Base-by-base conservation (phyloP, 192 early-diverging fungal species). In the Pilobolus umbonatus region DNA sequence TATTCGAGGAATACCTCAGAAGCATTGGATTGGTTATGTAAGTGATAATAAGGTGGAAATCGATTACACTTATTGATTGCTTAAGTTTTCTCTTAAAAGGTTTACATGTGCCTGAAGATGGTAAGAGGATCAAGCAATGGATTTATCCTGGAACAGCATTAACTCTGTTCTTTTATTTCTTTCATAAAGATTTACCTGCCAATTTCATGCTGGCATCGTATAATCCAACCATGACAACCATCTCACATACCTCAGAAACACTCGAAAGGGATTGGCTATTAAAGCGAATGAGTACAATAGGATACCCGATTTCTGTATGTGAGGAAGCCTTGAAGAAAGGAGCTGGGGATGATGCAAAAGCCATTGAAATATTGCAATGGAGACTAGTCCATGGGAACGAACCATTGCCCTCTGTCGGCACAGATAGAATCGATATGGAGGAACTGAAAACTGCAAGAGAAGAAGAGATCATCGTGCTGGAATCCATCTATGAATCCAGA, bases 101-200 rank as follows among this genome's bases (percentile, higher is more conserved):
- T 52, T 57, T 92, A 15, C 87, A 96, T 71, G 86, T 96, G 15
- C 92, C 94, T 10, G 94, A 96, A 57, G 90, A 90, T 67, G 94
- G 86, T 74, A 57, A 74, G 52, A n/a, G n/a, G n/a, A n/a, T n/a
- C 3, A 50, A 4, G 4, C 3, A 32, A 22, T 24, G 15, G 9
- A 34, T 15, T 52, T 40, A 25, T 29, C 1, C 40, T 31, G 10
- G 14, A n/a, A 30, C 11, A 17, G 11, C 10, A 40, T 22, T 42
- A 34, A 17, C 50, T 21, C n/a, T 4, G 5, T 17, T 1, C 9
- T 12, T 52, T 39, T n/a, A 40, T 57, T 1, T 34, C 12, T 19
- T 28, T 2, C 54, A 14, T 46, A 12, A 49, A 79, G 77, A 85
- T 70, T 54, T 82, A 15, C 85, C 80, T 26, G 46, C 64, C 9